phyloP scores from a whole-genome alignment of 2,329 filamentous ascomycete species.

The Davidsoniella neocaledoniae region DNA sequence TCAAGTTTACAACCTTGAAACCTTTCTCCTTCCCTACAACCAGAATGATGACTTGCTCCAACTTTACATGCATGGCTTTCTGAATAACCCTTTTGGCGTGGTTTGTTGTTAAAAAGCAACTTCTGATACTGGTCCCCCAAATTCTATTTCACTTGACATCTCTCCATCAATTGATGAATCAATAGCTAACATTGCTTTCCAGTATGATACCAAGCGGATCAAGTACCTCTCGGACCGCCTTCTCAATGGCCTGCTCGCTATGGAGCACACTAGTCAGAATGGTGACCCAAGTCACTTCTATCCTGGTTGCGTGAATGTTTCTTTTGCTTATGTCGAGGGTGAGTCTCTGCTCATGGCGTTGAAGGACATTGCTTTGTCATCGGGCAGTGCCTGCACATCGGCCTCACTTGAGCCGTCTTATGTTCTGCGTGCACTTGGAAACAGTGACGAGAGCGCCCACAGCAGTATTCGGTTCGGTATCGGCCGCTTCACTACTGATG shows the following conservation, averaged over 20 bases:
- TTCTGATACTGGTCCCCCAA: conserved; percentile 33
- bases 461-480: conserved; percentile 97
- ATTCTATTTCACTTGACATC: not conserved
- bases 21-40: conserved; percentile 14
- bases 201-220: conserved; percentile 90
- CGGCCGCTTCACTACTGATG: conserved; percentile 86
- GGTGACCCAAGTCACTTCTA: conserved; percentile 74
- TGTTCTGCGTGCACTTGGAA: conserved; percentile 82
- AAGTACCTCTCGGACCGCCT: conserved; percentile 68
- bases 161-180: conserved; percentile 8
- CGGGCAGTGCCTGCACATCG: conserved; percentile 91
- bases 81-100: conserved; percentile 50
- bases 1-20: conserved; percentile 4
- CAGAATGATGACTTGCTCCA: conserved; percentile 58
- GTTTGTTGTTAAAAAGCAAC: conserved; percentile 49
- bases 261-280: conserved; percentile 89
- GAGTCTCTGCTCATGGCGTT: conserved; percentile 96
- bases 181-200: conserved; percentile 14
- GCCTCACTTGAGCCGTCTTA: conserved; percentile 94
- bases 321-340: conserved; percentile 95
- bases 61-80: conserved; percentile 75
- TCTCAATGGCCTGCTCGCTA: conserved; percentile 60
- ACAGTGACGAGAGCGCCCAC: conserved; percentile 93
- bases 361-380: conserved; percentile 94
- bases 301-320: conserved; percentile 93